Conservation (phyloP, 495 filamentous ascomycete genomes). For the Parathielavia appendiculata region DNA sequence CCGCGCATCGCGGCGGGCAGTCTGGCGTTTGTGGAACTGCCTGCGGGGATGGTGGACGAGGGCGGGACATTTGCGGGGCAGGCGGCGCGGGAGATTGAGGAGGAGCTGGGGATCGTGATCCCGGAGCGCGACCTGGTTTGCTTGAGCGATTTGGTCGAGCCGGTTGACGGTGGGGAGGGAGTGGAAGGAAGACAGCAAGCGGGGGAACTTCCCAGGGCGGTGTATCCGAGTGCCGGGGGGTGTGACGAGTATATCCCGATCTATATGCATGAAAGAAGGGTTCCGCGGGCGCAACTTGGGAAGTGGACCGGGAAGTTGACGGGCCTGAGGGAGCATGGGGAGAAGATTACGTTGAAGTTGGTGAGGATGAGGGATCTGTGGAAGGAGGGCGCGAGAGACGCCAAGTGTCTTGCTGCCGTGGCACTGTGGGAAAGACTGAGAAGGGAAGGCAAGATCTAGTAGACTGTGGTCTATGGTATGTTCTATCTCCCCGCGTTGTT, state of each 20-base stretch:
- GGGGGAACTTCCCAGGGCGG: constrained; percentile 48
- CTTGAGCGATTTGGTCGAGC: constrained; percentile 63
- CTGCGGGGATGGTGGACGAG: constrained; percentile 87
- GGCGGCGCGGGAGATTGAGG: constrained; percentile 75
- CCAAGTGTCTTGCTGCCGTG: constrained; percentile 70
- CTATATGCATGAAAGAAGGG: constrained; percentile 65
- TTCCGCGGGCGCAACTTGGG: constrained; percentile 58
- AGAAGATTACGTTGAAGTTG: constrained; percentile 75
- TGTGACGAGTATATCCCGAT: constrained; percentile 82
- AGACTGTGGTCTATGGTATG: constrained; percentile 43
- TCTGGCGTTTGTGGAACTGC: constrained; percentile 71
- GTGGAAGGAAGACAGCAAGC: not conserved
- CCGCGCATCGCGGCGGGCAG: constrained; percentile 75
- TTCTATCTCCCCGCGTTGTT: not conserved
- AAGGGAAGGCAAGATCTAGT: constrained; percentile 60
- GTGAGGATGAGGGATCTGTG: constrained; percentile 68
- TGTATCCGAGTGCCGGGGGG: constrained; percentile 74
- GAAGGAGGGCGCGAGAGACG: constrained; percentile 70
- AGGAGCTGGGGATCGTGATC: constrained; percentile 68
- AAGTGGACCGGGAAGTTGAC: constrained; percentile 72
- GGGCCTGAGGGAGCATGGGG: constrained; percentile 68
- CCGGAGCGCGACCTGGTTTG: constrained; percentile 33
- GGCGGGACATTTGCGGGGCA: constrained; percentile 66
- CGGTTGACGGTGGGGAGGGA: constrained; percentile 25
- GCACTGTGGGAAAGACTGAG: constrained; percentile 71